Evolutionary conservation across 805 yeast species (phyloP), one percentile per base, ranked within the genome.

Genomic region (Dipodascopsis uninucleata): DNA sequence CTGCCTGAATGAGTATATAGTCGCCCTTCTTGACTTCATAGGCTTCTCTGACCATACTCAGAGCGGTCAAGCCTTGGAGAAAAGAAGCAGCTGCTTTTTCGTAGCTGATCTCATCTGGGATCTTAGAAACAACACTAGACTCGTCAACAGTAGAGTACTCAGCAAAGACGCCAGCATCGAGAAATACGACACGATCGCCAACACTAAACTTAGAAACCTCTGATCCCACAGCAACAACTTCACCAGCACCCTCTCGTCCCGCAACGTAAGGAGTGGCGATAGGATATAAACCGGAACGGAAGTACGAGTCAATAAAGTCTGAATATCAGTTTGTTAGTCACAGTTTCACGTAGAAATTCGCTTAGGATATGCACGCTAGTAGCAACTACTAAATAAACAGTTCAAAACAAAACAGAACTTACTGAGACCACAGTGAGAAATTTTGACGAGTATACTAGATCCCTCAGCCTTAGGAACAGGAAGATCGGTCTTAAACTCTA

Each of bases 1-100:
- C 96, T 3, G 97, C 97, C 69, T 88, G 86, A 21, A 86, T 80
- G 36, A 89, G 71, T 34, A 84, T 75, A 55, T 66, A 74, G 47
- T 90, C 96, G 41, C 79, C 89, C 61, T 75, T 69, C 56, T 85
- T 62, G 31, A 85, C 83, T 1, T 71, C 58, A 59, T 84, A 78
- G 1, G 93, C 76, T 51, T 84, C 87, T 28, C 71, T 67, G 36
- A 78, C 67, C 47, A 89, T 78, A 1, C 90, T 75, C 57, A 83
- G 64, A 1, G 90, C 93, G 5, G 97, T 89, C 51, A 88, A 68
- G 1, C 87, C 93, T 63, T 85, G 90, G 25, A 85, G 54, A 35
- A 80, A 58, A 1, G 77, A 60, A 2, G 82, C 85, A 10, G 84
- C 89, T 56, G 75, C 79, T 18, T 67, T 29, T 59, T 79, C 71